Evolutionary conservation across 257 asterid species (phyloP), one percentile per base, ranked within the genome.

Genomic region (Solanum clarkiae): DNA sequence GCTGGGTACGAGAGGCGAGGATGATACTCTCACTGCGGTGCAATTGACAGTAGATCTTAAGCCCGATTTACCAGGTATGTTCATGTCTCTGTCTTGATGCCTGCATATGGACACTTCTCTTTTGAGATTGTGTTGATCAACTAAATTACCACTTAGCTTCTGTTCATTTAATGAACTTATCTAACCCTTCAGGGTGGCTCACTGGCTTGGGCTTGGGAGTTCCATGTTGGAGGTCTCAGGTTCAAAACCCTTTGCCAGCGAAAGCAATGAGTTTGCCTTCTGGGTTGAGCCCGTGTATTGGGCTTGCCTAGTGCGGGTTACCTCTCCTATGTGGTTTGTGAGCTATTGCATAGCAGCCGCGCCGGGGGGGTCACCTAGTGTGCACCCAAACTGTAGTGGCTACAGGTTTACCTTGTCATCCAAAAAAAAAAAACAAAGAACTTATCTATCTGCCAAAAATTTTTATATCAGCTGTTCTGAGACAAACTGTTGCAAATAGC

Each of bases 11-110:
- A 88, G 95, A 88, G 92, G 87, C 84, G 92, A 87, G 66, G 87
- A 89, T 84, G 84, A 88, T 86, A 84, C 84, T 70, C 90, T 93
- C 62, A 80, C 87, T 59, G 88, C 95, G 10, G 90, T 93, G 59
- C 97, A 93, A 90, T 89, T 93, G 91, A 93, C 97, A 51, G 95
- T 93, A 84, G 97, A 93, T 89, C 94, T 92, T 72, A 93, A 93
- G 81, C 97, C 97, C 83, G 90, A 91, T 89, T 91, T 93, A 84
- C 97, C 97, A 87, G 94, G 97, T 91, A 80, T 74, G 22, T 59
- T 60, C 87, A 82, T 85, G 16, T 66, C 80, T 62, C 57, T 86
- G 17, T 54, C 81, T 44, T 16, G 53, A 16, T 81, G 32, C 45
- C 63, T 86, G 83, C 65, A 70, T 68, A 42, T 24, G 49, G 51